Base-by-base conservation (phyloP, 129 eudicot species). In the Flaveria sonorensis region DNA sequence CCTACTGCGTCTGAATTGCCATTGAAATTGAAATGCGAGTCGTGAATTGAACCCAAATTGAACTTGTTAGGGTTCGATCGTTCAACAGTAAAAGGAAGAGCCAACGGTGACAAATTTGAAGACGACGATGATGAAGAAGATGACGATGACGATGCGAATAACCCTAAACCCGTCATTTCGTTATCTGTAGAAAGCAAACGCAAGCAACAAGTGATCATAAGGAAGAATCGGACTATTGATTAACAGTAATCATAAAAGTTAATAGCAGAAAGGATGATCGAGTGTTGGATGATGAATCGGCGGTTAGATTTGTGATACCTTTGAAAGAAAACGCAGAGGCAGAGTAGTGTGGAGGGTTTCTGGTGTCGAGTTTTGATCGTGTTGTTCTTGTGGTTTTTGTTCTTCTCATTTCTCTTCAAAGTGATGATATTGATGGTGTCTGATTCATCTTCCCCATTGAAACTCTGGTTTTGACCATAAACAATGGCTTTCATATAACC, bases 61-160 rank as follows among this genome's bases (percentile, higher is more conserved):
- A 63, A 70, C 24, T 83, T 82, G 14, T 81, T 87, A 7, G 78
- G 74, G 68, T 82, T 83, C 26, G 85, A 83, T 79, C 90, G 83
- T 53, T 91, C 93, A 60, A 94, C 87, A 18, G 88, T 86, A 69
- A 89, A 91, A 5, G 97, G 97, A 0, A 89, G 90, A 79, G 98
- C 96, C 82, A 83, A 83, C 65, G 98, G 89, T 9, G 98, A 94
- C 52, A 92, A 70, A 89, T 84, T 92, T 5, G 97, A 92, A 5
- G 69, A 63, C 1, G 68, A 13, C 1, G 68, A 26, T 62, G 93
- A 70, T 9, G 76, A 86, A 24, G 88, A 85, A 57, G 68, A 4
- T 1, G 40, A 61, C 0, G 68, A 61, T 14, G 69, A 63, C 0
- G 81, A 48, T 64, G 84, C 82, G 73, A 83, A 72, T 80, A 78